Evolutionary conservation across 2,329 filamentous ascomycete genomes (phyloP).

Genomic region (Verticillium longisporum): DNA sequence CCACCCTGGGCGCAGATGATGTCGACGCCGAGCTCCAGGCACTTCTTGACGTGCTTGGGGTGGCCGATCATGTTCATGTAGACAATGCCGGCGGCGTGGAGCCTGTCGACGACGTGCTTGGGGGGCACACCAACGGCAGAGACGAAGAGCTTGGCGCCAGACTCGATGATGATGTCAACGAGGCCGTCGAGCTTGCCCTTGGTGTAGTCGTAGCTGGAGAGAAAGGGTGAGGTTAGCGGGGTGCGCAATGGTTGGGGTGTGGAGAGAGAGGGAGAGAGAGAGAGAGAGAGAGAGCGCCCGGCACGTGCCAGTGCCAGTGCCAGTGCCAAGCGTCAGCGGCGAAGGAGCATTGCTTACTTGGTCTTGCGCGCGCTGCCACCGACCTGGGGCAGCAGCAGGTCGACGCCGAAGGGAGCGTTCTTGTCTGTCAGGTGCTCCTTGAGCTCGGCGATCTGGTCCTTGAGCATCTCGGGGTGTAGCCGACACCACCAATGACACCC

Average conservation of each 20-base stretch:
- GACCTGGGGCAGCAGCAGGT: conserved; percentile 88
- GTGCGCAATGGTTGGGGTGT: background rate
- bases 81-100: conserved; percentile 80
- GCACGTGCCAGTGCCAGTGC: no score
- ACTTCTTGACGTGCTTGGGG: conserved; percentile 98
- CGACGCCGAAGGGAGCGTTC: conserved; percentile 91
- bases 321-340: no score
- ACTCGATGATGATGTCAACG: conserved; percentile 86
- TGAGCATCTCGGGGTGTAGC: conserved; percentile 95
- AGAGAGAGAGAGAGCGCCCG: no score
- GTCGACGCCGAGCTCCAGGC: conserved; percentile 83
- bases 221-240: conserved; percentile 10
- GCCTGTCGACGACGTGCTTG: conserved; percentile 77
- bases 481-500: conserved; percentile 91
- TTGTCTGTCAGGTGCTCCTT: conserved; percentile 85
- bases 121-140: conserved; percentile 93
- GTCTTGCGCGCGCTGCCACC: conserved; percentile 93
- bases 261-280: background rate
- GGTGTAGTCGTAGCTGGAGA: conserved; percentile 90
- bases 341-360: conserved; percentile 46
- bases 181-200: conserved; percentile 96
- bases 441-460: conserved; percentile 89
- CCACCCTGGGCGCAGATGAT: conserved; percentile 98
- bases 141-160: conserved; percentile 87
- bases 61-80: conserved; percentile 99